These are phyloP conservation scores for Macrophomina phaseolina DNA, from an alignment of 2,329 filamentous ascomycete species.

Conservation along the genomic window DNA sequence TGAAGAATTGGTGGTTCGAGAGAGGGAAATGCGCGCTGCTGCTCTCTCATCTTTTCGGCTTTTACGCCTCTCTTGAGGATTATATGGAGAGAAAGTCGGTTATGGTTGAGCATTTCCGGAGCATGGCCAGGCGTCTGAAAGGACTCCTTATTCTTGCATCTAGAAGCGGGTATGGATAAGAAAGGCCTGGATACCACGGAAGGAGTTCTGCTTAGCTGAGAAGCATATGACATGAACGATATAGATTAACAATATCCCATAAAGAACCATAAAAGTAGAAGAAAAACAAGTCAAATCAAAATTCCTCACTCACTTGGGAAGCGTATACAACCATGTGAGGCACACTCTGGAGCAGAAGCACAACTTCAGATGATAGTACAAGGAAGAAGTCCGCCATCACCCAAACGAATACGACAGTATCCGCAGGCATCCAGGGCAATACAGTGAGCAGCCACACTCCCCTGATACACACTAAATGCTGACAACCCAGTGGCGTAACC, in stretches of 20 bases:
- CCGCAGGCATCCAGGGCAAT: not conserved
- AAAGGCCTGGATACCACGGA: not conserved
- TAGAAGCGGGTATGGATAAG: not conserved
- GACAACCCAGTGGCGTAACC: not conserved
- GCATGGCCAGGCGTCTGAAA: not conserved
- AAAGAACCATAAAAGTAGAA: too few species aligned
- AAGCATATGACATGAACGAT: not conserved
- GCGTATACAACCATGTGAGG: too few species aligned
- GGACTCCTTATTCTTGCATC: constrained; percentile 2
- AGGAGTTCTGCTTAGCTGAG: not conserved
- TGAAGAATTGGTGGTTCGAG: constrained; percentile 27
- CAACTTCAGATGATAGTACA: too few species aligned
- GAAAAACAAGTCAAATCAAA: too few species aligned
- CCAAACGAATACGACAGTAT: not conserved
- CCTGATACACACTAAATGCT: not conserved
- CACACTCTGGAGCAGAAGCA: too few species aligned
- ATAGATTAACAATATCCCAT: too few species aligned
- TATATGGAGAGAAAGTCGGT: not conserved
- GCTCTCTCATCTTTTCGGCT: not conserved
- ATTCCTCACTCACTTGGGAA: too few species aligned
- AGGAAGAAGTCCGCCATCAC: too few species aligned
- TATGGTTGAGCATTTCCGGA: constrained; percentile 6
- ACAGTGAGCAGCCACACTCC: not conserved
- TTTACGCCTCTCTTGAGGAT: not conserved
- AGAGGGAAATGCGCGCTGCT: not conserved